Conservation (phyloP, 129 eudicot genomes). For the Centrapalus pauciflorus region DNA sequence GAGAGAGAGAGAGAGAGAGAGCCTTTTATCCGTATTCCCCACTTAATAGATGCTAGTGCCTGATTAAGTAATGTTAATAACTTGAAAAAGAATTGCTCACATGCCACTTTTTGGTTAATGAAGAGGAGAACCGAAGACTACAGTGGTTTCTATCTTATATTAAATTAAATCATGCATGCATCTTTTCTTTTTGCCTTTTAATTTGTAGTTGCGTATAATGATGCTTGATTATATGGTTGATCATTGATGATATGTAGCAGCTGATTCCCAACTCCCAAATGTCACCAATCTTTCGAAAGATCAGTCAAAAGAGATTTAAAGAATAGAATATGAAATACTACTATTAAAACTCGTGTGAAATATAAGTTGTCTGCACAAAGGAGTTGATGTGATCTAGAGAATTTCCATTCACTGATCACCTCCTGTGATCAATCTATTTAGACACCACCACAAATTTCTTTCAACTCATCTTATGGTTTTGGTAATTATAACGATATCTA, state of each 20-base stretch:
- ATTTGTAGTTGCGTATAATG: not conserved
- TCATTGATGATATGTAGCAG: too few relatives aligned
- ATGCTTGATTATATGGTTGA: constrained; percentile 21
- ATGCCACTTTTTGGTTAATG: constrained; percentile 21
- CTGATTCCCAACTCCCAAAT: constrained; percentile 8
- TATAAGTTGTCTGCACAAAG: constrained; percentile 23
- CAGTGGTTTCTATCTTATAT: constrained; percentile 9
- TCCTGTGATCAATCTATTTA: constrained; percentile 34
- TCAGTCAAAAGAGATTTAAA: constrained; percentile 30
- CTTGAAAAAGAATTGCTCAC: constrained; percentile 22
- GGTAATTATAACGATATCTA: not conserved
- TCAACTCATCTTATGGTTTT: not conserved
- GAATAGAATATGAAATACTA: constrained; percentile 18
- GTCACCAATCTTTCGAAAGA: constrained; percentile 1
- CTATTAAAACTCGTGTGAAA: constrained; percentile 22
- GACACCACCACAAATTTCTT: constrained; percentile 13
- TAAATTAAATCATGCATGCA: not conserved
- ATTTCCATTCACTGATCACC: constrained; percentile 16
- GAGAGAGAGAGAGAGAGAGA: constrained; percentile 12
- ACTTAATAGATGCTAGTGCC: constrained; percentile 27
- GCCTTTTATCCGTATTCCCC: constrained; percentile 20
- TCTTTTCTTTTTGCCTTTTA: constrained; percentile 4
- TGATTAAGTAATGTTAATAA: constrained; percentile 12
- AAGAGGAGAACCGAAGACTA: constrained; percentile 8
- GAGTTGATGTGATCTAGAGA: constrained; percentile 29